These are phyloP conservation scores for Fraxinus anomala DNA, from an alignment of 257 asterid species.

Conservation along the genomic window DNA sequence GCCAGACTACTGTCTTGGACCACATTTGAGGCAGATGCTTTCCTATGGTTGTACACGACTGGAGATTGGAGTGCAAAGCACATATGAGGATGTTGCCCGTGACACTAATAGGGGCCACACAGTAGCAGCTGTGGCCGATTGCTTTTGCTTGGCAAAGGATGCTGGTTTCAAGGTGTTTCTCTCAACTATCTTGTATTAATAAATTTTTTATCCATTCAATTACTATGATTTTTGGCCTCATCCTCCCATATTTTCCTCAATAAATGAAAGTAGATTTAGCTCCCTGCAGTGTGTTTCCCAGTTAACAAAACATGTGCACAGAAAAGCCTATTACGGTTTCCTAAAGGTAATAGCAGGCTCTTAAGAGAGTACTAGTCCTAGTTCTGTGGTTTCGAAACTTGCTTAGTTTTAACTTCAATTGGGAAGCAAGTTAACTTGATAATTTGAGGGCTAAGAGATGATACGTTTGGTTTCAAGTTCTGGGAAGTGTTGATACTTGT, in stretches of 20 bases:
- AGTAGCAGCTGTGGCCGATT: conserved; percentile 98
- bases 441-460: not conserved
- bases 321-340: not conserved
- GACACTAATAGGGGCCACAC: conserved; percentile 98
- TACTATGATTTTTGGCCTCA: not conserved
- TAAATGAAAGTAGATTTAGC: not conserved
- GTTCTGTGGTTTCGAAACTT: not conserved
- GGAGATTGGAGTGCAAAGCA: conserved; percentile 99
- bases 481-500: not conserved
- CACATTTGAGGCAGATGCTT: conserved; percentile 98
- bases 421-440: not conserved
- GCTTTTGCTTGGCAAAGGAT: conserved; percentile 98
- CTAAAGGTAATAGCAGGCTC: not conserved
- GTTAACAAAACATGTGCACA: not conserved
- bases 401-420: not conserved
- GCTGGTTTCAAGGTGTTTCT: conserved; percentile 89
- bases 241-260: not conserved
- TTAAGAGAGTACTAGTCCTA: not conserved
- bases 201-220: conserved; percentile 12
- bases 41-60: conserved; percentile 91
- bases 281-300: not conserved
- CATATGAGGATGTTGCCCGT: conserved; percentile 98
- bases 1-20: conserved; percentile 99
- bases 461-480: not conserved
- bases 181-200: conserved; percentile 19